Conservation (phyloP, 2,329 filamentous ascomycete genomes). For the Ilyonectria mors-panacis region DNA sequence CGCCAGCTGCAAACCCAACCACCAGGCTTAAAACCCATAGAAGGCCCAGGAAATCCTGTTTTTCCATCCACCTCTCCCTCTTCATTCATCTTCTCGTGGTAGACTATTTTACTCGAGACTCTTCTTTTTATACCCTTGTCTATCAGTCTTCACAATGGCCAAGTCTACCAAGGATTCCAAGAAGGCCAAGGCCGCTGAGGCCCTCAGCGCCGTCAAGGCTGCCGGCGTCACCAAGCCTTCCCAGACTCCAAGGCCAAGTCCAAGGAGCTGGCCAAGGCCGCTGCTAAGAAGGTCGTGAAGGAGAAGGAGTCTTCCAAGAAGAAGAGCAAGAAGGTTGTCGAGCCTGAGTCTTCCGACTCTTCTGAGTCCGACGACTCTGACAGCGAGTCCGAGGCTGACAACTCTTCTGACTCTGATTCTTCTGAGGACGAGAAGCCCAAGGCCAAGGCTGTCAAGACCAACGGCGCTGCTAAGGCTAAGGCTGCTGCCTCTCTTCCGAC, state of each 20-base stretch:
- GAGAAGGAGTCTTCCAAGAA: slow-evolving; percentile 65
- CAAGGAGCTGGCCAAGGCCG: slow-evolving; percentile 76
- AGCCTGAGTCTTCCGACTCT: slow-evolving; percentile 60
- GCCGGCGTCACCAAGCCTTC: slow-evolving; percentile 78
- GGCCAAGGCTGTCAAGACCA: slow-evolving; percentile 48
- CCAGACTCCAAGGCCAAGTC: slow-evolving; percentile 77
- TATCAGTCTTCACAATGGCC: slow-evolving; percentile 67
- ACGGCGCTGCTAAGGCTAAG: slow-evolving; percentile 46
- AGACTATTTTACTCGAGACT: slow-evolving; percentile 26
- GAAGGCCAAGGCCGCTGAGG: slow-evolving; percentile 67
- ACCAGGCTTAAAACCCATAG: slow-evolving; percentile 43
- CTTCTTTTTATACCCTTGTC: slow-evolving; percentile 31
- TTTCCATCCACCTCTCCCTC: slow-evolving; percentile 40
- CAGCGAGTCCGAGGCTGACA: slow-evolving; percentile 49
- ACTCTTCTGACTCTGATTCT: slow-evolving; percentile 48
- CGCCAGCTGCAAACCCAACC: slow-evolving; percentile 42
- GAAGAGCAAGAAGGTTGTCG: slow-evolving; percentile 59
- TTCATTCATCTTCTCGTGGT: slow-evolving; percentile 34
- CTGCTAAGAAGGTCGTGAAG: slow-evolving; percentile 64
- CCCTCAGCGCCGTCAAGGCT: slow-evolving; percentile 72
- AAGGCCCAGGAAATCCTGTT: slow-evolving; percentile 29
- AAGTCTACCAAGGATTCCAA: slow-evolving; percentile 71
- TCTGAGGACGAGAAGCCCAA: slow-evolving; percentile 54
- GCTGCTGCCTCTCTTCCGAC: slow-evolving; percentile 53
- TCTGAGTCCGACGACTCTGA: slow-evolving; percentile 58